Evolutionary conservation across 345 rosid species (phyloP).

Genomic region (Pistacia integerrima): DNA sequence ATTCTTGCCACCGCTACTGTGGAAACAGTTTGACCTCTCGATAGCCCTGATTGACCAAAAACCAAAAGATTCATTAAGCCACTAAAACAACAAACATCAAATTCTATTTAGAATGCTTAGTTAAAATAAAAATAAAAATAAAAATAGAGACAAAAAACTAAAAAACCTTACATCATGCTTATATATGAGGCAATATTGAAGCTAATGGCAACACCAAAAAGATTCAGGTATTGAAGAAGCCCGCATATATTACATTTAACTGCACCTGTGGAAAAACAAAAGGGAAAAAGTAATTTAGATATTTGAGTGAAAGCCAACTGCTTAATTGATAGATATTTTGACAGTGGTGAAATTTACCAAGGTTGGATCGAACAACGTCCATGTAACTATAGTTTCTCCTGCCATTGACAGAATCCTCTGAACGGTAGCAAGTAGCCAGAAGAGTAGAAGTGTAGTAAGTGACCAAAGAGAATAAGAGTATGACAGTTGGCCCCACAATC

Average conservation of each 20-base stretch:
- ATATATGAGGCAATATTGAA: slow-evolving; percentile 60
- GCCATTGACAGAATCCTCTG: slow-evolving; percentile 44
- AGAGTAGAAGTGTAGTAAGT: slow-evolving; percentile 49
- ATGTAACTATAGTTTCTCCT: slow-evolving; percentile 58
- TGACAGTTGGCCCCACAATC: slow-evolving; percentile 40
- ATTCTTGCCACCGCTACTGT: slow-evolving; percentile 35
- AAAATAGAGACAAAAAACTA: neutral
- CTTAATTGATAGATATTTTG: neutral
- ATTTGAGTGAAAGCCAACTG: slow-evolving; percentile 6
- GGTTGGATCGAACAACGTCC: slow-evolving; percentile 53
- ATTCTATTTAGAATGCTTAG: neutral
- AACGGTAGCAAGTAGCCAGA: slow-evolving; percentile 54
- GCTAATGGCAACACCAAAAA: slow-evolving; percentile 56
- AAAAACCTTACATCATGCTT: slow-evolving; percentile 33
- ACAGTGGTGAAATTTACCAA: slow-evolving; percentile 15
- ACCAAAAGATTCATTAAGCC: slow-evolving; percentile 4
- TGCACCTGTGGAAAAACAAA: slow-evolving; percentile 33
- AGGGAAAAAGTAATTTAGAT: neutral
- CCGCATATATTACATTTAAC: slow-evolving; percentile 47
- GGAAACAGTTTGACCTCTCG: slow-evolving; percentile 60
- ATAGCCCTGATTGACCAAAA: slow-evolving; percentile 58
- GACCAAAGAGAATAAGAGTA: slow-evolving; percentile 38
- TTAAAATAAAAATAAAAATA: neutral
- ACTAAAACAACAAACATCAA: neutral
- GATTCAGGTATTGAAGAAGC: slow-evolving; percentile 44